phyloP scores from a whole-genome alignment of 192 early-diverging fungal genomes.

The Spizellomyces sp. region DNA sequence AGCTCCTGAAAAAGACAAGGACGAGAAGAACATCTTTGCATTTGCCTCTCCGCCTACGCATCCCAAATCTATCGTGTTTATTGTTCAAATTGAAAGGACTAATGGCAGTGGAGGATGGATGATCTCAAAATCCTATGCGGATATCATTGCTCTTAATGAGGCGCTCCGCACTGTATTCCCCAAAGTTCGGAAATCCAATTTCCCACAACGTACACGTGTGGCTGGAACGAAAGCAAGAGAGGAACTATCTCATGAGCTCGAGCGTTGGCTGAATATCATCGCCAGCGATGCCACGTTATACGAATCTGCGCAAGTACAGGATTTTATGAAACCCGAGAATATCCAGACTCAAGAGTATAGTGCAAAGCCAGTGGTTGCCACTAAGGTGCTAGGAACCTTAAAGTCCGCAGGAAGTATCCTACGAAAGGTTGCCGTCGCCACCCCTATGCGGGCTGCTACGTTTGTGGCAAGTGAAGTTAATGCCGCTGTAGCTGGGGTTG shows the following conservation, averaged over 20 bases:
- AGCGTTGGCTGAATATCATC: conserved; percentile 20
- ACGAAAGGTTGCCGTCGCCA: conserved; percentile 33
- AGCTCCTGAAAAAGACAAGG: neutral
- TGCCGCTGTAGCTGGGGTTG: conserved; percentile 12
- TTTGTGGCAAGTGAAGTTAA: conserved; percentile 22
- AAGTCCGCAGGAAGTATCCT: conserved; percentile 34
- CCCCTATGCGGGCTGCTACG: conserved; percentile 21
- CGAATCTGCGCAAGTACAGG: conserved; percentile 5
- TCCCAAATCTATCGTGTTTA: neutral
- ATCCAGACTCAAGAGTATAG: conserved; percentile 8
- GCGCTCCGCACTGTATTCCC: conserved; percentile 6
- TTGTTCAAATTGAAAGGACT: conserved; percentile 15
- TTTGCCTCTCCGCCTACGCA: neutral
- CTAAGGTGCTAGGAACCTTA: conserved; percentile 32
- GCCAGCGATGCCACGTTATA: conserved; percentile 7
- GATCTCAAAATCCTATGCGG: conserved; percentile 27
- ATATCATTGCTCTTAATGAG: conserved; percentile 25
- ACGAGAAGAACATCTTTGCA: conserved; percentile 9
- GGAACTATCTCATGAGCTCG: conserved; percentile 22
- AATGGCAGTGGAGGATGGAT: conserved; percentile 34
- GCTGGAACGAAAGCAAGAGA: neutral
- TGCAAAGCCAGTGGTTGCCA: neutral
- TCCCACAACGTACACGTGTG: conserved; percentile 7
- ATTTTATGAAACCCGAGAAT: conserved; percentile 38
- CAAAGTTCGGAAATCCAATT: conserved; percentile 21